Evolutionary conservation across 768 basidiomycete species (phyloP), one percentile per base, ranked within the genome.

Genomic region (Pleurotus tuber-regium): DNA sequence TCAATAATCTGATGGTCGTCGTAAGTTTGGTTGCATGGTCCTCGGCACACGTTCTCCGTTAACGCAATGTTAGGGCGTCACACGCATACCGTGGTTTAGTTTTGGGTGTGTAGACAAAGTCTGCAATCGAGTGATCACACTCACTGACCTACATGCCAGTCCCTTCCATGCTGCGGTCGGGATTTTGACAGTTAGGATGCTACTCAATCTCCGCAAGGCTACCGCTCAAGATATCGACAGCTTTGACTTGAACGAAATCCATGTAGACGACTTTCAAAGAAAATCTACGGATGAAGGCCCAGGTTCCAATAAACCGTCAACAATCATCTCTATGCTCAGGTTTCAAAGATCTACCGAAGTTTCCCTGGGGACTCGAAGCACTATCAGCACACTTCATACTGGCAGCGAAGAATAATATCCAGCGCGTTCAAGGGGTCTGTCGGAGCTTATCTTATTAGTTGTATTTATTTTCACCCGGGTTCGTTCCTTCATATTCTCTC

Each of bases 71-170:
- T 43, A 77, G 74, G 72, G 69, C 11, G 57, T 70, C 4, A 76
- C 74, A 0, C 64, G 64, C 35, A 76, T 77, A 29, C 77, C 75
- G 1, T 79, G 77, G 76, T 77, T 79, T 51, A 73, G 77, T 49
- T 76, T 73, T 58, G 70, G 64, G 71, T 70, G 54, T 16, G 66
- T 57, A 36, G 3, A 31, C 31, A 24, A 14, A 9, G 9, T 24
- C 2, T 14, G 16, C 9, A 24, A 10, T 19, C 16, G 25, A 16
- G 14, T 44, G 24, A 7, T 52, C 4, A 36, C 33, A 42, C 28
- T 10, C 2, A 11, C 19, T 21, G 39, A 3, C 28, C 21, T 8
- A 29, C 11, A 26, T 3, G 14, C 14, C 44, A 73, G 72, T 4
- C 75, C 77, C 9, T 77, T 79, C 54, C 75, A 77, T 50, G 75